Conservation (phyloP, 441 rosid genomes). For the Codiaeum variegatum region DNA sequence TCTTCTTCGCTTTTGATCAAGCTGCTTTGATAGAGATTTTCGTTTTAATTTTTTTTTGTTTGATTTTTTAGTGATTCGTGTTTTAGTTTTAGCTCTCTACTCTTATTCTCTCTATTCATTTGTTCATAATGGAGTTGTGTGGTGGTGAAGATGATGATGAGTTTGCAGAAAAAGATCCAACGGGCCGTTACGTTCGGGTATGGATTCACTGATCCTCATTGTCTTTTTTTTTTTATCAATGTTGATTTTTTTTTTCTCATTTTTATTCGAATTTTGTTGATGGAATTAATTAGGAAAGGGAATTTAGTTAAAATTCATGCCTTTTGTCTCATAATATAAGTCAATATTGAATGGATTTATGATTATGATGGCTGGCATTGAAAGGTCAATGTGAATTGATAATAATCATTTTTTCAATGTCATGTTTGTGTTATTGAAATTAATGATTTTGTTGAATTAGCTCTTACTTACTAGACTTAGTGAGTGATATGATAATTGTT, state of each 20-base stretch:
- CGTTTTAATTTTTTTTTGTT: not conserved
- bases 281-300: not conserved
- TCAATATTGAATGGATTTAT: not conserved
- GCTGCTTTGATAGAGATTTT: constrained; percentile 26
- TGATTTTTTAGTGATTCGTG: not conserved
- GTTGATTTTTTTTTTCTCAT: too few relatives aligned
- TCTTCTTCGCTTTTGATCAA: constrained; percentile 21
- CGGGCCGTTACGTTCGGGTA: constrained; percentile 67
- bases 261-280: too few relatives aligned
- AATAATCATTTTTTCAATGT: not conserved
- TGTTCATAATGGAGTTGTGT: constrained; percentile 27
- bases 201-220: constrained; percentile 1
- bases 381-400: not conserved
- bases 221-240: not conserved
- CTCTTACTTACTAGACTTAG: not conserved
- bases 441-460: constrained; percentile 5
- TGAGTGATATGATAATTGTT: constrained; percentile 5
- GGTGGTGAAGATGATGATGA: constrained; percentile 30
- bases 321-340: not conserved
- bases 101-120: not conserved
- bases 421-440: not conserved
- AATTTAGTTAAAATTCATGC: not conserved
- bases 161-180: constrained; percentile 60
- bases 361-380: not conserved
- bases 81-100: constrained; percentile 4